Base-by-base conservation (phyloP, 83 land plant species). In the Picea mariana region DNA sequence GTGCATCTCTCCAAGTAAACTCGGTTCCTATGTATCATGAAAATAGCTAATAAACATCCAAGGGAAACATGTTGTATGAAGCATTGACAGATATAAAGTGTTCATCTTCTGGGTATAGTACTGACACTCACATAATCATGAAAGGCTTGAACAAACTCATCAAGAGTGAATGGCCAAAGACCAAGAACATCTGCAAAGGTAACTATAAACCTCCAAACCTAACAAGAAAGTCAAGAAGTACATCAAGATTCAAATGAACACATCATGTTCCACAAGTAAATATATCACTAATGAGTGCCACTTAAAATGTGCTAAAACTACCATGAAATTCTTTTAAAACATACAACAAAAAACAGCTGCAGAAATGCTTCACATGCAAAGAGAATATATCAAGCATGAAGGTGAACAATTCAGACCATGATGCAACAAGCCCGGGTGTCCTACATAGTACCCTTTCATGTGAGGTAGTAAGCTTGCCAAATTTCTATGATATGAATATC, bases 121-220 rank as follows among this genome's bases (percentile, higher is more conserved):
- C 23, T 20, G 58, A 72, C 27, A 92, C 98, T 85, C 77, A 97
- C 99, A 90, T 92, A 93, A 82, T 98, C 99, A 88, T 98, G 99
- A 67, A 96, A 85, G 52, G 96, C 92, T 88, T 98, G 99, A 58
- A 95, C 91, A 86, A 98, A 93, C 84, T 98, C 99, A 87, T 98
- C 99, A 65, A 98, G 86, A 18, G 99, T 98, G 83, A 98, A 98
- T 62, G 99, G 99, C 99, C 99, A 98, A 17, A 98, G 88, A 61
- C 87, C 90, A 76, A 98, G 88, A 71, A 96, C 92, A 86, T 98
- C 99, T 62, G 98, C 93, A 87, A 98, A 98, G 23, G 94, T 93
- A 80, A 91, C 91, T 49, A 96, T 85, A 85, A 98, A 96, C 80
- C 93, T 93, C 99, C 99, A 98, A 59, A 91, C 96, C 99, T 97